Evolutionary conservation across 2,329 filamentous ascomycete genomes (phyloP).

Genomic region (Trichophyton simii): DNA sequence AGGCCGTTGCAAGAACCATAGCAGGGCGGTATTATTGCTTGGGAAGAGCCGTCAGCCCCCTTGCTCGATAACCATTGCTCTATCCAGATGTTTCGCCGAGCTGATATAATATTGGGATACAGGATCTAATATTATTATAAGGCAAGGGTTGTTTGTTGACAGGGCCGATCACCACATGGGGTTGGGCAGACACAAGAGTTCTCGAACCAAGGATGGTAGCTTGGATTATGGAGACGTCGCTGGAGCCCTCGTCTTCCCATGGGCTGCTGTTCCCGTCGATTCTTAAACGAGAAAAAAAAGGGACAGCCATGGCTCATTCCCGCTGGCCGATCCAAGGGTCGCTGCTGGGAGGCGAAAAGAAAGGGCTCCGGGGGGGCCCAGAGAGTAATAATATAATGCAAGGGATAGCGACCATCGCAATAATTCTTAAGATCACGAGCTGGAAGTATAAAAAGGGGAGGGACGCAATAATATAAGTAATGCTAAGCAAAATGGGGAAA

Average conservation of each 20-base stretch:
- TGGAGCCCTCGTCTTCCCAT: background rate
- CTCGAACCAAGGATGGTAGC: background rate
- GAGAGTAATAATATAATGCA: background rate
- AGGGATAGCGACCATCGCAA: background rate
- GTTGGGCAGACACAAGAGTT: background rate
- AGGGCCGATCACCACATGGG: background rate
- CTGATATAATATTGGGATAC: background rate
- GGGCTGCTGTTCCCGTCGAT: too few relatives aligned
- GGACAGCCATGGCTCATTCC: background rate
- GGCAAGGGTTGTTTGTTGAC: conserved; percentile 1
- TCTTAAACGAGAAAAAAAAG: too few relatives aligned
- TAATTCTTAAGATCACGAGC: background rate
- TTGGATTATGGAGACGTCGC: background rate
- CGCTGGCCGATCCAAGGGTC: background rate
- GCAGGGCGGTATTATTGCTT: background rate
- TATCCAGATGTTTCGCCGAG: conserved; percentile 1
- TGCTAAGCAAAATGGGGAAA: too few relatives aligned
- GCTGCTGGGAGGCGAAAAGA: too few relatives aligned
- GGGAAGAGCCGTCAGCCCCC: background rate
- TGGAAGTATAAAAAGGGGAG: too few relatives aligned
- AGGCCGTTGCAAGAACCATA: background rate
- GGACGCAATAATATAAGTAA: too few relatives aligned
- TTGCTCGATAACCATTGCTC: background rate
- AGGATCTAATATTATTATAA: background rate
- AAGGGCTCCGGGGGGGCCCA: background rate